Evolutionary conservation across 805 yeast species (phyloP).

Genomic region (Sugiyamaella valdiviana): DNA sequence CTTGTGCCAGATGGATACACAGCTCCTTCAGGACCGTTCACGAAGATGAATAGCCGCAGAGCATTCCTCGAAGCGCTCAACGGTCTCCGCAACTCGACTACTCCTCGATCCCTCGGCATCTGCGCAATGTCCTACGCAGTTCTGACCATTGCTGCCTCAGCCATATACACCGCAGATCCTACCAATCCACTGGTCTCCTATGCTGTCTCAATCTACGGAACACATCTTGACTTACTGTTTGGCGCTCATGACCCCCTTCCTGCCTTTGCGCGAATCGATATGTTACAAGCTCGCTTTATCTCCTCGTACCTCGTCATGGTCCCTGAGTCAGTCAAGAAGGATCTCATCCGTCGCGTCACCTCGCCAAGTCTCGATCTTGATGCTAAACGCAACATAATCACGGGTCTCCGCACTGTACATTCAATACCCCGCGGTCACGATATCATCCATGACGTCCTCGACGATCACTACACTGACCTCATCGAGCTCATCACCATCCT

Average conservation of each 20-base stretch:
- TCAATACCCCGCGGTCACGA: constrained; percentile 12
- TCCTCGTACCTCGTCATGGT: constrained; percentile 11
- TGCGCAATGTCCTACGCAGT: constrained; percentile 7
- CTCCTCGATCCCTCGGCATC: constrained; percentile 6
- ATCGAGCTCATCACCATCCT: constrained; percentile 7
- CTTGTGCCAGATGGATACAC: constrained; percentile 6
- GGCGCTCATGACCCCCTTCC: constrained; percentile 2
- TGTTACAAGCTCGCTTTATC: constrained; percentile 15
- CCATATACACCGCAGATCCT: constrained; percentile 9
- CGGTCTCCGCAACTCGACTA: neutral
- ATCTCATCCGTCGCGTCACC: constrained; percentile 10
- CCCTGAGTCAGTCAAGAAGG: constrained; percentile 5
- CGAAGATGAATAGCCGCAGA: neutral
- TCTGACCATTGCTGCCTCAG: constrained; percentile 17
- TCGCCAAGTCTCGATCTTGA: constrained; percentile 5
- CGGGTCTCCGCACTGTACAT: constrained; percentile 13
- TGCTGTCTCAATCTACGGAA: constrained; percentile 9
- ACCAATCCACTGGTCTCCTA: constrained; percentile 7
- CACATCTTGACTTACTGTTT: constrained; percentile 11
- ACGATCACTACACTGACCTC: constrained; percentile 1
- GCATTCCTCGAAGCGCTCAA: neutral
- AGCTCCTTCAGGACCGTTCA: neutral
- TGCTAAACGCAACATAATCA: constrained; percentile 13
- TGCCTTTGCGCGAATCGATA: constrained; percentile 8
- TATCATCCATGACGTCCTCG: constrained; percentile 6